Base-by-base conservation (phyloP, 2,329 filamentous ascomycete genomes). In the Colletotrichum magnum region DNA sequence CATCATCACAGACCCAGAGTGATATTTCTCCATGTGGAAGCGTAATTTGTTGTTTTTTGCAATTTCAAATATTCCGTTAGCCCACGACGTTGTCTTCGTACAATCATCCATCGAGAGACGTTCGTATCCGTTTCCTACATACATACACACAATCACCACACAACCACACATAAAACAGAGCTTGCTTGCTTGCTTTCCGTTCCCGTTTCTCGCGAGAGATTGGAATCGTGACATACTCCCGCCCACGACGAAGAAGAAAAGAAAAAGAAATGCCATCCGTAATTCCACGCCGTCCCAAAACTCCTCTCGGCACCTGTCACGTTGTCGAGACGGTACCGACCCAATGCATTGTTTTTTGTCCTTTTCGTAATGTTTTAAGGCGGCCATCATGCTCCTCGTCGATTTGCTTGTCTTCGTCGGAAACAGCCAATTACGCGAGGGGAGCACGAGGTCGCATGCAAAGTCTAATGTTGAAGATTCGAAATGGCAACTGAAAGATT, bases 271-370 rank as follows among this genome's bases (percentile, higher is more conserved):
- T 36, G 18, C 50, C 13, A 52, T n/a, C 43, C 43, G 39, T 36
- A 15, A 43, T 24, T 43, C 39, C 51, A 43, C 21, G 6, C 6
- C 10, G 32, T 36, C 36, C 18, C 21, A 43, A 28, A 68, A 66
- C 62, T 58, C 67, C 67, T 56, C 61, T 57, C 62, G 62, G 67
- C 16, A 21, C 24, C 50, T 45, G 21, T 21, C 41, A 7, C n/a
- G 53, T 26, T 45, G 51, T 45, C 21, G 26, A 24, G 52, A 61
- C 32, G 45, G 45, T 36, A 18, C 50, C 62, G 26, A 61, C 56
- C 67, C 67, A 67, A 69, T 69, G 67, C 67, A 67, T 39, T 57
- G 36, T 66, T 61, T 56, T 41, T 56, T n/a, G 26, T 53, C 53
- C 47, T 57, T n/a, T 50, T 58, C 36, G 32, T 7, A 10, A 9